A percentile compares a stretch with the other conserved stretches of the same genome.
Conservation (phyloP, 164 flowering plant species). For the Aristolochia californica region DNA sequence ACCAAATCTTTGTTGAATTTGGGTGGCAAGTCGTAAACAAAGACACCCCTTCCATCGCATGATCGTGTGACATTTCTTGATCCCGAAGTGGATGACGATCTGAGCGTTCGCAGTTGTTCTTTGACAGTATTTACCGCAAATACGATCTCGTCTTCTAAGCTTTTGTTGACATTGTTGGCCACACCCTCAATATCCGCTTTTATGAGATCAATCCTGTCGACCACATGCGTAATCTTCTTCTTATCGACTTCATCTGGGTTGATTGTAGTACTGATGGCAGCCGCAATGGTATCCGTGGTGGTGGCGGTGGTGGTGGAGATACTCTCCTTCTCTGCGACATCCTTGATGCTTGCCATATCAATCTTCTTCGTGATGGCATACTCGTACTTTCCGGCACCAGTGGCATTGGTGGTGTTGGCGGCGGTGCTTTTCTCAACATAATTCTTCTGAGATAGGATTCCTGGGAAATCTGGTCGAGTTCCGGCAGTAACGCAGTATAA, state of each 20-base stretch:
- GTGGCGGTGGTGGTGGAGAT: no score
- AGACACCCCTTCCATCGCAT: conserved; percentile 52
- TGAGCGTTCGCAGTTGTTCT: conserved; percentile 36
- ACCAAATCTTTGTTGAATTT: conserved; percentile 65
- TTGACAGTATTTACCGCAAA: conserved; percentile 27
- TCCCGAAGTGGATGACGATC: conserved; percentile 35
- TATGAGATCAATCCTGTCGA: not conserved
- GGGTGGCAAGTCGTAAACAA: conserved; percentile 61
- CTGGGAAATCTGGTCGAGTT: conserved; percentile 26
- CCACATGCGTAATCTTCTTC: conserved; percentile 13
- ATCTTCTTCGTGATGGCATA: not conserved
- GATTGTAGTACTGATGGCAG: no score
- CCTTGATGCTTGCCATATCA: not conserved
- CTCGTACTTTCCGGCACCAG: not conserved
- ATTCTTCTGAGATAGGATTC: not conserved
- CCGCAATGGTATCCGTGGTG: no score
- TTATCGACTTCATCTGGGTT: not conserved
- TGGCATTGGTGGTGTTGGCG: not conserved
- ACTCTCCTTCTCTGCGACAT: not conserved
- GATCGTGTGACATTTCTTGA: not conserved
- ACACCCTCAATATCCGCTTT: not conserved
- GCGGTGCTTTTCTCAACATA: not conserved
- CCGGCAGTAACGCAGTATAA: conserved; percentile 67
- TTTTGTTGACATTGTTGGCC: not conserved
- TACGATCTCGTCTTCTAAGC: conserved; percentile 13